Conservation (phyloP, 768 basidiomycete species). For the Collybia sordida region DNA sequence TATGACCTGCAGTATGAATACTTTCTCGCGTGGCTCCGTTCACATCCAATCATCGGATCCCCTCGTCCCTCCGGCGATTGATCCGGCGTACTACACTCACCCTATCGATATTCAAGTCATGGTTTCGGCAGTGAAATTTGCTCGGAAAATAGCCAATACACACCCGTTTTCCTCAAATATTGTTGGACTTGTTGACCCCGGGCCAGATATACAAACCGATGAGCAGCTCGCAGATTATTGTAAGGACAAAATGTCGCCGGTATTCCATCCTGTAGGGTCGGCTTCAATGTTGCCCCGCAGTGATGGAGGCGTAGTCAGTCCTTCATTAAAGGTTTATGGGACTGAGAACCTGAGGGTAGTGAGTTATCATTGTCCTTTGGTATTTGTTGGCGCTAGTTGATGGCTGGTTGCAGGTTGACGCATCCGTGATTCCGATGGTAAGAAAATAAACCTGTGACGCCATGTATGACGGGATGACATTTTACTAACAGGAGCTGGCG, state of each 20-base stretch:
- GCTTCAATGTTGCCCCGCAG: slow-evolving; percentile 24
- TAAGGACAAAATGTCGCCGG: background rate
- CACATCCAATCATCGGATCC: slow-evolving; percentile 41
- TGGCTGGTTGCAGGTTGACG: background rate
- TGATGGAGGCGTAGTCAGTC: slow-evolving; percentile 30
- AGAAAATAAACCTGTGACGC: background rate
- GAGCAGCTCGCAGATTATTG: slow-evolving; percentile 11
- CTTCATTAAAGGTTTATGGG: slow-evolving; percentile 27
- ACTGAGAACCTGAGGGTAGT: slow-evolving; percentile 28
- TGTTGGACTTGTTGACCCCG: slow-evolving; percentile 9
- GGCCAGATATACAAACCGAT: background rate
- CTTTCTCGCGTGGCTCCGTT: slow-evolving; percentile 40
- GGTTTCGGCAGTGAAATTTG: slow-evolving; percentile 22
- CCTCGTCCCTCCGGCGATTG: slow-evolving; percentile 40
- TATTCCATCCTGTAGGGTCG: slow-evolving; percentile 20
- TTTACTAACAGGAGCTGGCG: background rate
- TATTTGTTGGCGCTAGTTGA: background rate
- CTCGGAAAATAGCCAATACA: slow-evolving; percentile 14
- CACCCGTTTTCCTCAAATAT: slow-evolving; percentile 6
- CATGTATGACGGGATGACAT: background rate
- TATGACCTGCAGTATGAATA: slow-evolving; percentile 21
- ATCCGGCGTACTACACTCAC: slow-evolving; percentile 40
- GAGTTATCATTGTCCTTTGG: slow-evolving; percentile 6
- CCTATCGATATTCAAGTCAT: slow-evolving; percentile 18
- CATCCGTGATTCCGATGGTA: slow-evolving; percentile 9